A percentile compares a stretch with the other conserved stretches of the same genome.
These are phyloP conservation scores for Cladosporium cucumerinum DNA, from an alignment of 2,329 filamentous ascomycete species.

Conservation along the genomic window DNA sequence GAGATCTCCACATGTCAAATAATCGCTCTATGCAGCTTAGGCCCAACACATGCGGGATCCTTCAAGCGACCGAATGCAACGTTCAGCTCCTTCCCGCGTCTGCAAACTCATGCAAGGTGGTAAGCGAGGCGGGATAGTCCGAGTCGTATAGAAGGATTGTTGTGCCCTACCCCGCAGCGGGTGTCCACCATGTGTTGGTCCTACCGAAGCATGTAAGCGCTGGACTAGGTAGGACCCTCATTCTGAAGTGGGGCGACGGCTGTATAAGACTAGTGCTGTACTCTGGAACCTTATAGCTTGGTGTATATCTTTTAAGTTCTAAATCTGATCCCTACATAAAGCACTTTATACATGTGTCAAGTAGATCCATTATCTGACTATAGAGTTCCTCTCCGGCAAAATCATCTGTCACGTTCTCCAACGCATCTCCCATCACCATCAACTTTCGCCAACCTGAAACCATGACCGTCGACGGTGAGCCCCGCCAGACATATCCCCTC, in stretches of 20 bases:
- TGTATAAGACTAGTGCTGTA: background rate
- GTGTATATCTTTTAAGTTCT: too few relatives aligned
- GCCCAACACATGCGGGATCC: background rate
- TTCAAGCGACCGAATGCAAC: background rate
- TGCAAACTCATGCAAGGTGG: background rate
- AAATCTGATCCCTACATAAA: background rate
- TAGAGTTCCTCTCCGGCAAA: too few relatives aligned
- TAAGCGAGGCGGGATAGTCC: background rate
- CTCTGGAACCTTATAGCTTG: background rate
- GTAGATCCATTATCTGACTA: background rate
- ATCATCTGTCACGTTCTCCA: background rate
- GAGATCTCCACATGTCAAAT: background rate
- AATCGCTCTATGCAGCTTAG: background rate
- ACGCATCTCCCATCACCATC: background rate
- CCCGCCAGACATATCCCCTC: slow-evolving; percentile 32
- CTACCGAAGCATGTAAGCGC: background rate
- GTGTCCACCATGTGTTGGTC: background rate
- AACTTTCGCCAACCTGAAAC: background rate
- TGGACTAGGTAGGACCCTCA: background rate
- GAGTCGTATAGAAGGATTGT: background rate
- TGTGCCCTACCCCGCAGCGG: background rate
- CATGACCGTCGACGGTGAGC: background rate
- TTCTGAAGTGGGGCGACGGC: background rate
- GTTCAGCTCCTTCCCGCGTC: background rate
- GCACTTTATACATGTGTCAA: background rate